Conservation (phyloP, 495 filamentous ascomycete species). For the Saxophila tyrrhenica region DNA sequence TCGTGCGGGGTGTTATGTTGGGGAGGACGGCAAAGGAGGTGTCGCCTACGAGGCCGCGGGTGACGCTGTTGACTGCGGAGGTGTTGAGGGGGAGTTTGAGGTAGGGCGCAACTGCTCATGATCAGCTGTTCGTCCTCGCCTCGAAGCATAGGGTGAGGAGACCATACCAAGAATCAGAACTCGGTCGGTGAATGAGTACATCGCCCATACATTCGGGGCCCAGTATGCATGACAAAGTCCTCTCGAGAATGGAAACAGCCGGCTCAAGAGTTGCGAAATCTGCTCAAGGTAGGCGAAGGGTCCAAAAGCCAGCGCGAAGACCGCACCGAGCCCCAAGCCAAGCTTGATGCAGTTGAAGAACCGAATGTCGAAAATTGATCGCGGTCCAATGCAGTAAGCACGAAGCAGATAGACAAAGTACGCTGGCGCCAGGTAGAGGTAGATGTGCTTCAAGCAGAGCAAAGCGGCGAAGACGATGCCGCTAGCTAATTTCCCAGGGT, state of each 20-base stretch:
- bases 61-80: conserved; percentile 74
- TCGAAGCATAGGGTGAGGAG: neutral
- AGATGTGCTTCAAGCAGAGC: conserved; percentile 94
- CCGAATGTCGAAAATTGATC: conserved; percentile 62
- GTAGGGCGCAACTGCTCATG: conserved; percentile 56
- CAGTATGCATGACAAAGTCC: conserved; percentile 96
- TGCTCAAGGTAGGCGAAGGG: conserved; percentile 80
- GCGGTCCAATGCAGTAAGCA: conserved; percentile 74
- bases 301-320: conserved; percentile 80
- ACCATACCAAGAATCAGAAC: conserved; percentile 60
- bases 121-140: neutral
- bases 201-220: conserved; percentile 94
- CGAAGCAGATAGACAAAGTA: conserved; percentile 90
- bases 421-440: conserved; percentile 89
- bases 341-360: conserved; percentile 74
- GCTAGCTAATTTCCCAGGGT: conserved; percentile 62
- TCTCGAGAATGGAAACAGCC: conserved; percentile 87
- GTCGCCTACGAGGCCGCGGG: conserved; percentile 87
- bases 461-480: conserved; percentile 74
- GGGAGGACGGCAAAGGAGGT: conserved; percentile 89
- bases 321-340: conserved; percentile 52
- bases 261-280: conserved; percentile 70
- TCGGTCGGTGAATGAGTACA: conserved; percentile 87
- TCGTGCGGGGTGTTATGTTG: conserved; percentile 64
- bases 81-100: conserved; percentile 60